Evolutionary conservation across 768 basidiomycete genomes (phyloP).

Genomic region (Tremella fuciformis): DNA sequence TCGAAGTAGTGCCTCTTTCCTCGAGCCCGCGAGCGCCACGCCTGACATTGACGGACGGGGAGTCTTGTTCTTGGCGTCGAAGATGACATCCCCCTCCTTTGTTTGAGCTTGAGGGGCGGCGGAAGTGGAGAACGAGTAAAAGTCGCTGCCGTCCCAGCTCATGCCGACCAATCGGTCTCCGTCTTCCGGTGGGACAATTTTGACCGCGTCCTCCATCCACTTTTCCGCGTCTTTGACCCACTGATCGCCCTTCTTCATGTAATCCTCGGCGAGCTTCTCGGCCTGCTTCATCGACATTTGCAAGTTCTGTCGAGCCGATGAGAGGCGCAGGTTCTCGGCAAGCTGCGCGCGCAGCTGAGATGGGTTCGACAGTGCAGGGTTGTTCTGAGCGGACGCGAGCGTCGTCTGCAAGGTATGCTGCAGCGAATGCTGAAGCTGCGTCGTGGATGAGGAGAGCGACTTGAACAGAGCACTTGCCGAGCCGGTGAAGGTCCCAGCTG

Average conservation of each 20-base stretch:
- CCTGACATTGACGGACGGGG: constrained; percentile 45
- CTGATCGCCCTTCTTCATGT: constrained; percentile 62
- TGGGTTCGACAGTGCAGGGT: constrained; percentile 37
- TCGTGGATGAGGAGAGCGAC: constrained; percentile 33
- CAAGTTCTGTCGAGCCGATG: constrained; percentile 63
- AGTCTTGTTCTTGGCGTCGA: constrained; percentile 41
- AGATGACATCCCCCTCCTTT: constrained; percentile 29
- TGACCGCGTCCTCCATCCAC: constrained; percentile 79
- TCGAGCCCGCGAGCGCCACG: constrained; percentile 49
- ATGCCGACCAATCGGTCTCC: constrained; percentile 54
- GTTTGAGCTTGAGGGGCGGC: constrained; percentile 31
- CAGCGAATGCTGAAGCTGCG: constrained; percentile 32
- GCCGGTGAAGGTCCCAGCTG: background rate
- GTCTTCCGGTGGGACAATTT: constrained; percentile 80
- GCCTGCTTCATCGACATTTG: constrained; percentile 57
- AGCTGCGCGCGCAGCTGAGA: constrained; percentile 30
- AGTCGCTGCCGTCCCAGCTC: constrained; percentile 80
- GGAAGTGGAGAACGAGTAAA: constrained; percentile 69
- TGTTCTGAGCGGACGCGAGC: constrained; percentile 26
- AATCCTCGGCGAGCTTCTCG: constrained; percentile 68
- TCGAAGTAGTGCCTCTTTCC: constrained; percentile 72
- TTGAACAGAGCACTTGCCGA: constrained; percentile 24
- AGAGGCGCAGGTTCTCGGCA: constrained; percentile 47
- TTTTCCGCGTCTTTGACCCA: constrained; percentile 56
- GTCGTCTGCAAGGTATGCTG: constrained; percentile 36